Evolutionary conservation across 2,329 filamentous ascomycete genomes (phyloP), one percentile per base, ranked within the genome.

Genomic region (Epichloe uncinata): DNA sequence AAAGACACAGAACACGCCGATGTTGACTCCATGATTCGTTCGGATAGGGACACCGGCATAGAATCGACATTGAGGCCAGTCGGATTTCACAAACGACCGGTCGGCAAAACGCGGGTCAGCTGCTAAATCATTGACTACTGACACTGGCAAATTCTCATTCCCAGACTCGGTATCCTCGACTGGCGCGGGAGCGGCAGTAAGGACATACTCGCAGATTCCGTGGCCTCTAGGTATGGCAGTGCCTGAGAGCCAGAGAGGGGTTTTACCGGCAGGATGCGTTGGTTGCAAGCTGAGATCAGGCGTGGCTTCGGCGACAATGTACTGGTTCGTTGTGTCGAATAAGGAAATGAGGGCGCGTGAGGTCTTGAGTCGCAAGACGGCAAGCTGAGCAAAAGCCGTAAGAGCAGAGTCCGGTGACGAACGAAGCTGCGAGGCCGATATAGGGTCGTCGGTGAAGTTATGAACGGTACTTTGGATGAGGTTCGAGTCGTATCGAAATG

Each of bases 271-370:
- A 20, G 20, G 6, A n/a, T 22, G 40, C 11, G 22, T 12, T 35
- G 42, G 38, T 37, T 38, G 43, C 38, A 52, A 49, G 16, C 49
- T 34, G 9, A 53, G 41, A 6, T 42, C 37, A 5, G 52, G 50
- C 2, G 71, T 71, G 6, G 71, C 69, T 52, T 76, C 73, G 45
- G 72, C 71, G 18, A 76, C 58, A 26, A 75, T 59, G 49, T 74
- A 66, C 53, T 77, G 71, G 48, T 65, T 57, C 9, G 63, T 61
- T 5, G 60, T 61, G 56, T 73, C 73, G 52, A 76, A 74, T 18
- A 76, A 61, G 3, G 73, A 75, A 43, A 77, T 65, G 18, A 74
- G 53, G 20, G 63, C 63, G 41, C 72, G 66, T 18, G 64, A 57
- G 5, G 61, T 63, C n/a, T 66, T 62, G 8, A 75, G 59, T 5